These are phyloP conservation scores for Exophiala spinifera DNA, from an alignment of 2,329 filamentous ascomycete genomes.

Conservation along the genomic window DNA sequence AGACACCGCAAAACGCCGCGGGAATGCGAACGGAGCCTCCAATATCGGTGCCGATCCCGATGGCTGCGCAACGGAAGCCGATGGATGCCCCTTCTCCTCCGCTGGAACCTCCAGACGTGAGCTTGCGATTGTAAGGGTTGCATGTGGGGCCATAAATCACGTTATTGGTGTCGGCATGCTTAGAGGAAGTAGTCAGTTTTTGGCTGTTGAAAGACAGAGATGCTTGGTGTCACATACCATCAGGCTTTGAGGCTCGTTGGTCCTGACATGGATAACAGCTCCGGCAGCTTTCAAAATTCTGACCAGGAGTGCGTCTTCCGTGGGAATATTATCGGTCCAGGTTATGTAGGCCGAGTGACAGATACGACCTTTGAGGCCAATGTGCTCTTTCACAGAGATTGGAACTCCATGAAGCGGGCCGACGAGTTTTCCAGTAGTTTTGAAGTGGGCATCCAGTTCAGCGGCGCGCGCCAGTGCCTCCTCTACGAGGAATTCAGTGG, in stretches of 20 bases:
- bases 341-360: conserved; percentile 37
- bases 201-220: background rate
- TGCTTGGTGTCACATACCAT: conserved; percentile 34
- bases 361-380: conserved; percentile 30
- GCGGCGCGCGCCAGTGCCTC: conserved; percentile 29
- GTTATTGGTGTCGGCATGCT: conserved; percentile 38
- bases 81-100: conserved; percentile 58
- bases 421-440: conserved; percentile 24
- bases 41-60: conserved; percentile 51
- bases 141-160: conserved; percentile 43
- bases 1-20: conserved; percentile 34
- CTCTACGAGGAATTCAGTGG: conserved; percentile 31
- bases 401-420: conserved; percentile 34
- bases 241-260: conserved; percentile 54
- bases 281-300: conserved; percentile 42
- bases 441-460: conserved; percentile 29
- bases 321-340: conserved; percentile 30
- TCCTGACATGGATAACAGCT: conserved; percentile 47
- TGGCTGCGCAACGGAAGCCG: conserved; percentile 50
- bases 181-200: background rate
- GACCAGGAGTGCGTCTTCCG: conserved; percentile 30
- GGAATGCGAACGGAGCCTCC: conserved; percentile 38
- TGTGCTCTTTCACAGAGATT: conserved; percentile 33
- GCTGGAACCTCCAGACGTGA: conserved; percentile 53
- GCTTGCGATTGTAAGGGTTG: conserved; percentile 52